Evolutionary conservation across 306 rosid species (phyloP).

Genomic region (Inga leiocalycina): DNA sequence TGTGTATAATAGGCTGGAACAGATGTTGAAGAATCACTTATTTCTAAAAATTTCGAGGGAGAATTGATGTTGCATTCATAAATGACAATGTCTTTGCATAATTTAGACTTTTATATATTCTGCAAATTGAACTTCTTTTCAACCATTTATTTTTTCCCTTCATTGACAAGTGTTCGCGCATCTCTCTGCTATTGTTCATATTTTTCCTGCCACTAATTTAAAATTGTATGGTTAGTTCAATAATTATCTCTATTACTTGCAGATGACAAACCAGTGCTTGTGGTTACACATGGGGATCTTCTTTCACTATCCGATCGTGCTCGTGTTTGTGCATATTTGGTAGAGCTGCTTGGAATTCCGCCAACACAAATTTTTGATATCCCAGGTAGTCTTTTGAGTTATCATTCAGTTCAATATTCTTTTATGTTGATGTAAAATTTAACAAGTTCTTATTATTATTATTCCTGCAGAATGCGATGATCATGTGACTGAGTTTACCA

Average conservation of each 20-base stretch:
- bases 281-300: slow-evolving; percentile 86
- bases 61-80: slow-evolving; percentile 4
- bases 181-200: background rate
- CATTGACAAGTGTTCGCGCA: background rate
- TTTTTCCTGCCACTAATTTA: background rate
- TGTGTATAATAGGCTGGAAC: slow-evolving; percentile 6
- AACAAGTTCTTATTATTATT: background rate
- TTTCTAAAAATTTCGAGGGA: background rate
- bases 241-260: slow-evolving; percentile 23
- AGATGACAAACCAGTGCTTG: slow-evolving; percentile 91
- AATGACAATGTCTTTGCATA: background rate
- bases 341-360: slow-evolving; percentile 71
- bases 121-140: background rate
- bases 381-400: slow-evolving; percentile 57
- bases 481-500: slow-evolving; percentile 53
- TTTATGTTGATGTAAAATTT: background rate
- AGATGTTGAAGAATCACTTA: slow-evolving; percentile 3
- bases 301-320: slow-evolving; percentile 71
- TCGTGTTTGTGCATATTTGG: slow-evolving; percentile 61
- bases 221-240: slow-evolving; percentile 8
- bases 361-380: slow-evolving; percentile 89
- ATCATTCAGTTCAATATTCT: slow-evolving; percentile 4
- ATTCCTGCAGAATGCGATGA: slow-evolving; percentile 58
- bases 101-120: background rate
- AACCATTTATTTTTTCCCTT: background rate